Base-by-base conservation (phyloP, 768 basidiomycete genomes). In the Hirschioporus abietinus region DNA sequence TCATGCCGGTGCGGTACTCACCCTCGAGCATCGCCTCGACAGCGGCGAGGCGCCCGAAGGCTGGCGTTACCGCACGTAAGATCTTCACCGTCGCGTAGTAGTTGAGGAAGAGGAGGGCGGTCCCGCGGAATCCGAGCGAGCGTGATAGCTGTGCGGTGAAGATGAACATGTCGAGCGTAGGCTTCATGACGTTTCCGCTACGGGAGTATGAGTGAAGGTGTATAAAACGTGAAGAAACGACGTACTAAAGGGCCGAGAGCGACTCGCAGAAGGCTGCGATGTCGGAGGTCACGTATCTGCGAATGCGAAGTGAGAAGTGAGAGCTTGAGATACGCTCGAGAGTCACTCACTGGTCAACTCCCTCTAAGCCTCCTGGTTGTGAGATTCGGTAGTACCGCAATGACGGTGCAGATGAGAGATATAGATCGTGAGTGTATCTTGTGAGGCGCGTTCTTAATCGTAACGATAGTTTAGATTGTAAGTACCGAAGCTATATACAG, bases 131-230 rank as follows among this genome's bases (percentile, higher is more conserved):
- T 12, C 96, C 96, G 20, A 98, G 86, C 0, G 93, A 92, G 18
- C 88, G 86, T 0, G 93, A 89, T 12, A 98, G 86, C 72, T 98
- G 96, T 8, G 89, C 89, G 0, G 95, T 96, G 80, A 98, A 99
- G 61, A 99, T 87, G 26, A 95, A 76, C 58, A 97, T 80, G 75
- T 98, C 96, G 20, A 98, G 86, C 0, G 91, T 86, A 0, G 96
- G 96, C 74, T 99, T 99, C 68, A 96, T 86, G 36, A 97, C 74
- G 75, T 99, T 99, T 6, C 96, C 95, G 73, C 95, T 96, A 69
- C 27, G 64, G 27, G 26, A 6, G 17, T 4, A 23, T 25, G 26
- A 59, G 15, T 1, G 59, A 20, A 20, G 68, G 18, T 70, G n/a
- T 7, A 4, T 17, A 35, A 6, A 24, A 6, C 9, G 20, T 60